Evolutionary conservation across 2,329 filamentous ascomycete species (phyloP).

Genomic region (Geoglossum cookeanum): DNA sequence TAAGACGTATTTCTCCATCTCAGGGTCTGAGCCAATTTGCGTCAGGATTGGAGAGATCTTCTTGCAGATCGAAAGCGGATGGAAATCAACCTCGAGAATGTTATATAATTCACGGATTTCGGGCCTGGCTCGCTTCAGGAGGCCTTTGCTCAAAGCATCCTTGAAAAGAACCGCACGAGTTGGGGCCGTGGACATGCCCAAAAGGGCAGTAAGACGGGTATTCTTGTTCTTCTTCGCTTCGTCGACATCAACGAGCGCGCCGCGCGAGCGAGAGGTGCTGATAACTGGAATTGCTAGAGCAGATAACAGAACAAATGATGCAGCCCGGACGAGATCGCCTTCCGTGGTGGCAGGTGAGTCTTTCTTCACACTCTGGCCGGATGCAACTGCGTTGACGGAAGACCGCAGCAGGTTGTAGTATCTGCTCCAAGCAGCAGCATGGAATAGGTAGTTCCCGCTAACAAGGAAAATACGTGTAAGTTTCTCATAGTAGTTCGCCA

Average conservation of each 20-base stretch:
- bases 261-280: conserved; percentile 89
- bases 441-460: conserved; percentile 98
- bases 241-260: conserved; percentile 89
- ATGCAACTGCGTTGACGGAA: conserved; percentile 63
- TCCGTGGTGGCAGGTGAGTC: conserved; percentile 85
- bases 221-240: conserved; percentile 98
- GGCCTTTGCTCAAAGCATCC: conserved; percentile 84
- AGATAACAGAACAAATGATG: conserved; percentile 87
- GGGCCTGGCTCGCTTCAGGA: conserved; percentile 77
- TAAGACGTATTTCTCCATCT: conserved; percentile 93
- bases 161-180: conserved; percentile 85
- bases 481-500: conserved; percentile 99
- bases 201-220: conserved; percentile 81
- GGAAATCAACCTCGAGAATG: conserved; percentile 97
- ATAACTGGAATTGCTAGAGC: conserved; percentile 97
- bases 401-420: conserved; percentile 95
- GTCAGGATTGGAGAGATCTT: conserved; percentile 94
- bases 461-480: conserved; percentile 96
- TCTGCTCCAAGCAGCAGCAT: conserved; percentile 89
- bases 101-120: conserved; percentile 97
- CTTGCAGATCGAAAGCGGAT: conserved; percentile 94
- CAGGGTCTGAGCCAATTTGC: conserved; percentile 79
- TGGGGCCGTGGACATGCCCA: conserved; percentile 80
- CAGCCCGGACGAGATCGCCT: conserved; percentile 78
- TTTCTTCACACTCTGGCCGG: conserved; percentile 76